Percentiles rank a stretch among this genome's conserved stretches.
These are phyloP conservation scores for Lachnellula subtilissima DNA, from an alignment of 2,329 filamentous ascomycete genomes.

Conservation along the genomic window DNA sequence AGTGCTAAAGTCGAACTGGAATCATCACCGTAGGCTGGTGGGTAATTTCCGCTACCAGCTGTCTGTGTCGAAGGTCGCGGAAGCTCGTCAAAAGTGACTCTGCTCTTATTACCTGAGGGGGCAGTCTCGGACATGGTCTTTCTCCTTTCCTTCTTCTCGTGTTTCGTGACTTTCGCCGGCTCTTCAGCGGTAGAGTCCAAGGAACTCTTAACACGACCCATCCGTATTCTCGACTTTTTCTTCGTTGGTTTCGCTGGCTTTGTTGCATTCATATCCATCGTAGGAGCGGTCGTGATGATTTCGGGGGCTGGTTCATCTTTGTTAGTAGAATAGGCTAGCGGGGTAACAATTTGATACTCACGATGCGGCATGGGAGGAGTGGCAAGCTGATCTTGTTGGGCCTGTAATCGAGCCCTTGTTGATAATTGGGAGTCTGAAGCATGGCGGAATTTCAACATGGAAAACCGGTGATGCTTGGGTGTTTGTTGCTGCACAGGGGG, in stretches of 20 bases:
- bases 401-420: conserved; percentile 65
- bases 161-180: conserved; percentile 19
- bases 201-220: conserved; percentile 41
- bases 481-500: conserved; percentile 52
- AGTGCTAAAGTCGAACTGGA: conserved; percentile 57
- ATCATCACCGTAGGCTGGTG: conserved; percentile 59
- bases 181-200: conserved; percentile 15
- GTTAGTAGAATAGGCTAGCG: conserved; percentile 7
- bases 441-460: conserved; percentile 79
- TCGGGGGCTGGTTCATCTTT: conserved; percentile 46
- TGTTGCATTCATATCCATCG: conserved; percentile 52
- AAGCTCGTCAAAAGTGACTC: conserved; percentile 59
- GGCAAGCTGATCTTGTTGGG: conserved; percentile 39
- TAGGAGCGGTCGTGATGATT: conserved; percentile 92
- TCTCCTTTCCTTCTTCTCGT: conserved; percentile 39
- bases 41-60: conserved; percentile 37
- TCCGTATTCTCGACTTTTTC: conserved; percentile 50
- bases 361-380: conserved; percentile 53
- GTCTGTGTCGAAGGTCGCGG: conserved; percentile 44
- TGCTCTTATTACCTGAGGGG: conserved; percentile 33
- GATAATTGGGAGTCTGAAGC: conserved; percentile 89
- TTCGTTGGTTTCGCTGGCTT: conserved; percentile 40
- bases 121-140: conserved; percentile 35
- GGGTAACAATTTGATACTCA: conserved; percentile 37
- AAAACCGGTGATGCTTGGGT: conserved; percentile 57